Evolutionary conservation across 2,329 filamentous ascomycete genomes (phyloP).

Genomic region (Ophiocordyceps camponoti-leonardi): DNA sequence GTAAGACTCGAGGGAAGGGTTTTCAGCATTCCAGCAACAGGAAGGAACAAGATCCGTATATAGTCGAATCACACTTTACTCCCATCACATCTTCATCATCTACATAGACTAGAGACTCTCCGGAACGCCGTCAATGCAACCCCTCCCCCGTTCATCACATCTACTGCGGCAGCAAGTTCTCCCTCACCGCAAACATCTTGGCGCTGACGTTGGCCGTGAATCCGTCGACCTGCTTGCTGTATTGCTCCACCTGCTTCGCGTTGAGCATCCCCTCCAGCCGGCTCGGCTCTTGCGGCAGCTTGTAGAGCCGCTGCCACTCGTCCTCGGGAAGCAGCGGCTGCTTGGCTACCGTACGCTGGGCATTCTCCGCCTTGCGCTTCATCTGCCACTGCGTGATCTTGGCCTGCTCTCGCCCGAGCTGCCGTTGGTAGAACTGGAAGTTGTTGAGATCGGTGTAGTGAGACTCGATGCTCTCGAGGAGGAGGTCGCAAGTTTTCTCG

Average conservation of each 20-base stretch:
- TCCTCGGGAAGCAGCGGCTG: conserved; percentile 82
- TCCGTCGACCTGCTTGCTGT: conserved; percentile 89
- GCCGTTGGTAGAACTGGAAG: conserved; percentile 90
- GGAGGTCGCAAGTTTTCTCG: conserved; percentile 92
- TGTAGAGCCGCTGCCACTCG: conserved; percentile 96
- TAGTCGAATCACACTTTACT: not conserved
- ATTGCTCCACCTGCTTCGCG: conserved; percentile 92
- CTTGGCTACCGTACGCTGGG: conserved; percentile 68
- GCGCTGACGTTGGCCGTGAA: conserved; percentile 82
- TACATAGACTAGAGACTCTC: conserved; percentile 18
- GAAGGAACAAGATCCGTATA: too few species aligned
- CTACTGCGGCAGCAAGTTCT: conserved; percentile 43
- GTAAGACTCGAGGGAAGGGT: too few species aligned
- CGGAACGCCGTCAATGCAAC: conserved; percentile 25
- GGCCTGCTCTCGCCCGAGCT: conserved; percentile 79
- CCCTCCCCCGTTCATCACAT: too few species aligned
- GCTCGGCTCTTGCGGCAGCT: conserved; percentile 88
- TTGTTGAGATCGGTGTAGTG: conserved; percentile 99
- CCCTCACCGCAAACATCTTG: conserved; percentile 96
- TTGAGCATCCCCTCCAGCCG: conserved; percentile 88
- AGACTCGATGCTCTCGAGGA: conserved; percentile 90
- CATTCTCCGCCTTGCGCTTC: conserved; percentile 94
- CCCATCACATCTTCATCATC: conserved; percentile 15
- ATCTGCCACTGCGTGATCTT: conserved; percentile 95
- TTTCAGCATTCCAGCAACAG: too few species aligned